Evolutionary conservation across 805 yeast genomes (phyloP), one percentile per base, ranked within the genome.

Genomic region (Hemisphaericaspora nanyangensis): DNA sequence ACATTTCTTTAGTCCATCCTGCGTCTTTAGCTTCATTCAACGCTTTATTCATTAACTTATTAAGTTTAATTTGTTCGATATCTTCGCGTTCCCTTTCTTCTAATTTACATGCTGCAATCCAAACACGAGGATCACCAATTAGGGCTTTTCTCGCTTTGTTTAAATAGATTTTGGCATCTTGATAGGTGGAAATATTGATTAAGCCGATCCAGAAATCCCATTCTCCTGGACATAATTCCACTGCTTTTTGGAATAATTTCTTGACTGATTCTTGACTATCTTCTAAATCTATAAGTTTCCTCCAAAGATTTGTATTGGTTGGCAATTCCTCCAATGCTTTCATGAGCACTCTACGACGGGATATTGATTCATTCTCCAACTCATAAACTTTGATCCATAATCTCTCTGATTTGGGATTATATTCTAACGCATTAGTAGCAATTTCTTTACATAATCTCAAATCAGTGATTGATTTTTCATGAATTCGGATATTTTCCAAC

Each of bases 301-400:
- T 60, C 99, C 99, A 91, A n/a, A 91, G 56, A 2, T 61, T 56
- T 5, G 63, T 76, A 39, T 72, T 72, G 2, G 54, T 52, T 0
- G 95, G 93, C 4, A 82, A 52, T 18, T 63, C 68, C 43, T 82
- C 89, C 11, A 91, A 59, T 0, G 88, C 95, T 48, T 79, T 83
- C 64, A 83, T 79, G 16, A 86, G 58, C 0, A 87, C 70, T 41
- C 78, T 64, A 35, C 73, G 73, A 45, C 79, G 77, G 1, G 82
- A 67, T 2, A 66, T 49, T 0, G 40, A 41, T 29, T 82, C 89
- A 29, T 53, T 52, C 51, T 91, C 96, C 17, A 86, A 59, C 2
- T 78, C 80, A 27, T 68, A 55, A 0, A 95, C 95, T 43, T 74
- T 75, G 3, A 77, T 44, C 98, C 99, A 93, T 10, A 91, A 63